These are phyloP conservation scores for Hypoxylon sp. DNA, from an alignment of 2,329 filamentous ascomycete genomes.

Conservation along the genomic window DNA sequence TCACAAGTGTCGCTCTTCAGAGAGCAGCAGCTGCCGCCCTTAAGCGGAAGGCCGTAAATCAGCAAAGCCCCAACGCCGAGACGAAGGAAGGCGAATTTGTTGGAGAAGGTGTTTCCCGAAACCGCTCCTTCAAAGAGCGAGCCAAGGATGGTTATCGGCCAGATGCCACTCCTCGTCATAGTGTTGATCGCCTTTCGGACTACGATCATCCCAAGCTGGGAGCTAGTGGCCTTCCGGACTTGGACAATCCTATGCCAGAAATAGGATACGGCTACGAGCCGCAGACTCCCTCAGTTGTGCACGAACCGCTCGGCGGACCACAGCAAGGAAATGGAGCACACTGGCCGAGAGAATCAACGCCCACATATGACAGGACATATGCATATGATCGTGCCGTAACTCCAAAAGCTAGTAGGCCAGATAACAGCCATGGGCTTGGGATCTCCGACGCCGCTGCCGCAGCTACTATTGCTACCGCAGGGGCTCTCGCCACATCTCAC, in stretches of 20 bases:
- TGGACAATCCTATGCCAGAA: constrained; percentile 80
- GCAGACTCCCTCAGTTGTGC: constrained; percentile 84
- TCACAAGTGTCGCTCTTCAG: constrained; percentile 68
- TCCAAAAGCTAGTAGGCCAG: constrained; percentile 50
- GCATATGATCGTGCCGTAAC: constrained; percentile 51
- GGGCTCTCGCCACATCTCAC: constrained; percentile 60
- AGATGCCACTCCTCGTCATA: constrained; percentile 69
- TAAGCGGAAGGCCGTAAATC: constrained; percentile 61
- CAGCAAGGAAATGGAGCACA: constrained; percentile 49
- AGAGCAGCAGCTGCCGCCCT: constrained; percentile 64
- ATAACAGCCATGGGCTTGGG: constrained; percentile 58
- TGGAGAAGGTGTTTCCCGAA: constrained; percentile 67
- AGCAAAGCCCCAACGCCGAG: constrained; percentile 54
- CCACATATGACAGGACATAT: constrained; percentile 52
- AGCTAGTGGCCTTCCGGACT: constrained; percentile 77
- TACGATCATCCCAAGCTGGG: constrained; percentile 69
- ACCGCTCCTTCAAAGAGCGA: constrained; percentile 76
- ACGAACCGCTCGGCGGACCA: constrained; percentile 75
- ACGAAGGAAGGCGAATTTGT: constrained; percentile 57
- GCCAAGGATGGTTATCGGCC: constrained; percentile 69
- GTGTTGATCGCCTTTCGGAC: constrained; percentile 69
- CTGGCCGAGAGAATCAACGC: constrained; percentile 53
- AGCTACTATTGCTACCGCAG: constrained; percentile 66
- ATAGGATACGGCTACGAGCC: constrained; percentile 75
- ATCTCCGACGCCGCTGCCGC: constrained; percentile 64